Percentiles rank a stretch among this genome's conserved stretches.
Conservation (phyloP, 495 filamentous ascomycete genomes). For the Xylaria intraflava region DNA sequence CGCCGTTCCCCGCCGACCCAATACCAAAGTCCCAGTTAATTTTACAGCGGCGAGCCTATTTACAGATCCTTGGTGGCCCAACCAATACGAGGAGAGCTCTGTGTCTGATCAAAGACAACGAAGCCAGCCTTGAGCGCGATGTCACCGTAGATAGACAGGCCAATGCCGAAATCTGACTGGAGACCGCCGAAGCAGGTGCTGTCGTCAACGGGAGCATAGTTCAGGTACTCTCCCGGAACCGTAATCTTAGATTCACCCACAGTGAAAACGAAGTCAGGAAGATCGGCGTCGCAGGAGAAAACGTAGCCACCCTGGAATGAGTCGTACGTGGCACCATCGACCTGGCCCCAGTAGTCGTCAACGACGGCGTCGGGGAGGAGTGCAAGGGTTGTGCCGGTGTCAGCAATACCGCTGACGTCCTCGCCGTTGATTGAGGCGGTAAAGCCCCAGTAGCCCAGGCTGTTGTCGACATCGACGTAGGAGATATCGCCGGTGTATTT, state of each 20-base stretch:
- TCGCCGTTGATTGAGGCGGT: slow-evolving; percentile 33
- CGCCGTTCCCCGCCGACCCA: too few species aligned
- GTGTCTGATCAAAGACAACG: slow-evolving; percentile 52
- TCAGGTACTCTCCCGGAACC: slow-evolving; percentile 45
- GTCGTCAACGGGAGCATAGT: slow-evolving; percentile 35
- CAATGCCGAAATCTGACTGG: slow-evolving; percentile 51
- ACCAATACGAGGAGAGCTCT: slow-evolving; percentile 11
- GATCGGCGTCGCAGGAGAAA: slow-evolving; percentile 51
- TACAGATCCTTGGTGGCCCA: slow-evolving; percentile 13
- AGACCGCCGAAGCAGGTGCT: slow-evolving; percentile 52
- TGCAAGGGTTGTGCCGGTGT: slow-evolving; percentile 70
- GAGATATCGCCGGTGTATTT: slow-evolving; percentile 59
- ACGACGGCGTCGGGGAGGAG: slow-evolving; percentile 54
- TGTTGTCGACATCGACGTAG: slow-evolving; percentile 53
- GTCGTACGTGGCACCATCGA: slow-evolving; percentile 46
- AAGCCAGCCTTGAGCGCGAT: slow-evolving; percentile 69
- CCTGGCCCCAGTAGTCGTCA: slow-evolving; percentile 55
- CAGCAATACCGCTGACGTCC: slow-evolving; percentile 49
- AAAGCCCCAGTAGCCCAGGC: slow-evolving; percentile 67
- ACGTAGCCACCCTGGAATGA: slow-evolving; percentile 52
- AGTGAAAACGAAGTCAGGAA: slow-evolving; percentile 52
- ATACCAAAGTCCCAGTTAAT: too few species aligned
- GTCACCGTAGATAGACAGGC: slow-evolving; percentile 62
- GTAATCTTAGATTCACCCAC: slow-evolving; percentile 42
- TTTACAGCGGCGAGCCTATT: neutral